A percentile compares a stretch with the other conserved stretches of the same genome.
phyloP scores from a whole-genome alignment of 208 protist genomes.

The Acanthamoeba castellanii region DNA sequence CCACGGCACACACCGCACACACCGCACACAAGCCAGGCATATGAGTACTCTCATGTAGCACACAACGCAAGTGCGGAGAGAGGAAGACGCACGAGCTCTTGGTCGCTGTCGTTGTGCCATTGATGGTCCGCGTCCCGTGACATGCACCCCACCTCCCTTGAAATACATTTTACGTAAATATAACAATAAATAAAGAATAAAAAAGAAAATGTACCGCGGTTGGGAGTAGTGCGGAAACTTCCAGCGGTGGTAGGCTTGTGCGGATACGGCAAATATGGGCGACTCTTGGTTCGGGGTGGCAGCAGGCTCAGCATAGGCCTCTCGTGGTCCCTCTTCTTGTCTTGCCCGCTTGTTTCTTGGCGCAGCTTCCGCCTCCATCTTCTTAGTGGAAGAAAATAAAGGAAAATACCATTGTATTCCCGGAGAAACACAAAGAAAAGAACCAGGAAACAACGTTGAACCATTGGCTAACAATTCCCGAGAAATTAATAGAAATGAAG shows the following conservation, averaged over 20 bases:
- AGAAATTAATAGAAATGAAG: no score
- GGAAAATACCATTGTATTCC: no score
- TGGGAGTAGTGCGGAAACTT: constrained; percentile 40
- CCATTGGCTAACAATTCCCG: no score
- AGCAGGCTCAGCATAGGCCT: no score
- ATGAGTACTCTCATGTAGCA: neutral
- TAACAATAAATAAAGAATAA: neutral
- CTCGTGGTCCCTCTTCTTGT: neutral
- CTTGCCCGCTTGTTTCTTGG: neutral
- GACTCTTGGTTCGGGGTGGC: no score
- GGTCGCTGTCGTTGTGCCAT: constrained; percentile 57
- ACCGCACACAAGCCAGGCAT: neutral
- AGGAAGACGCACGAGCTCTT: neutral
- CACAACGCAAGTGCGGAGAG: neutral
- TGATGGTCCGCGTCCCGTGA: neutral
- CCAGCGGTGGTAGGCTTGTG: neutral
- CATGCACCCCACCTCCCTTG: constrained; percentile 52
- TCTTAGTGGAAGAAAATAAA: no score
- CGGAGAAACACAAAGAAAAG: no score
- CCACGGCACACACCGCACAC: no score
- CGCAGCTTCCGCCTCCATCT: neutral
- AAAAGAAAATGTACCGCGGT: neutral
- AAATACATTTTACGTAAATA: neutral
- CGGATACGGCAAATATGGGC: neutral
- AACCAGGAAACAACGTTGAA: no score